Evolutionary conservation across 2,329 filamentous ascomycete species (phyloP).

Genomic region (Ceratocystis lukuohia): DNA sequence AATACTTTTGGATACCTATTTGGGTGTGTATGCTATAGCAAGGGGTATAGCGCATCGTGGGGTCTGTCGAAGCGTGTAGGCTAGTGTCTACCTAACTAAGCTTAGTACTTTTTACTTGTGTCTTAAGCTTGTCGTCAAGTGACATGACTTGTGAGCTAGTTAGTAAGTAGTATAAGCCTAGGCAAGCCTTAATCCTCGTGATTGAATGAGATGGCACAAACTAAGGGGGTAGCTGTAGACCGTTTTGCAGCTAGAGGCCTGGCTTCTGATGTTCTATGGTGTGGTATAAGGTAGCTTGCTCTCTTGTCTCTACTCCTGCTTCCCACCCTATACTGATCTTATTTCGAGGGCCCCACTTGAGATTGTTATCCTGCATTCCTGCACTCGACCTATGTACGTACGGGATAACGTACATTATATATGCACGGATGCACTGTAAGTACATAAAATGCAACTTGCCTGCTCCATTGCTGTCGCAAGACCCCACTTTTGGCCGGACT

Average conservation of each 20-base stretch:
- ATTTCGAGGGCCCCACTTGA: neutral
- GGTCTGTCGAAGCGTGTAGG: neutral
- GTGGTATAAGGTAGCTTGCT: neutral
- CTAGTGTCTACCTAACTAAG: neutral
- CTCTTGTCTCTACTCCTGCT: neutral
- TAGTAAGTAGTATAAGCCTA: neutral
- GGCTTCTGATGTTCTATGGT: neutral
- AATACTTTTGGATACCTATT: neutral
- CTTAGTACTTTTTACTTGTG: neutral
- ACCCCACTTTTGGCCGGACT: constrained; percentile 1
- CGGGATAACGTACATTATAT: neutral
- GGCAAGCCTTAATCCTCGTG: neutral
- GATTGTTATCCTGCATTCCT: neutral
- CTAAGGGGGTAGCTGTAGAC: neutral
- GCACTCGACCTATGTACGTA: neutral
- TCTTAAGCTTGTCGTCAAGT: neutral
- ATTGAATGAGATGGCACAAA: neutral
- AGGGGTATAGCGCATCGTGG: neutral
- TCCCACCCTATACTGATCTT: neutral
- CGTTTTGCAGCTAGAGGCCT: neutral
- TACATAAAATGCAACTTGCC: neutral
- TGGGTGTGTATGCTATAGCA: neutral
- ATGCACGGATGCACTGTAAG: neutral
- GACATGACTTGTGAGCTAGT: neutral
- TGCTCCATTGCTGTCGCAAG: constrained; percentile 1